Evolutionary conservation across 1,284 basidiomycete species (phyloP).

Genomic region (Cutaneotrichosporon cutaneum): DNA sequence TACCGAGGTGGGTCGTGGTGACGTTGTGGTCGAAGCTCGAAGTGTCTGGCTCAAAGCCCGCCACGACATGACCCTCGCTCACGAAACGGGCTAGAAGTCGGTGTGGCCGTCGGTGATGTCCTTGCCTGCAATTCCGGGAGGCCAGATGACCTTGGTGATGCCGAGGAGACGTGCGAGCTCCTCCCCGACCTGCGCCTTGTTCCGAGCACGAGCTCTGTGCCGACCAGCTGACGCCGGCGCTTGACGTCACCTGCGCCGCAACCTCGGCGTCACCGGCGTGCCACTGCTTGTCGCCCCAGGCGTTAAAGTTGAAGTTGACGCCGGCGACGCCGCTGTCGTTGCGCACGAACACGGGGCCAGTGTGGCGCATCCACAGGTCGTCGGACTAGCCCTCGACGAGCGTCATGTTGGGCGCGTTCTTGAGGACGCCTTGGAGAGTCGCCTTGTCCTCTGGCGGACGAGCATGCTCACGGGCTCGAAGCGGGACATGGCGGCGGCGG

Average conservation of each 20-base stretch:
- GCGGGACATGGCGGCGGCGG: not conserved
- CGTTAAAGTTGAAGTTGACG: slow-evolving; percentile 14
- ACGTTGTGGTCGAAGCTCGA: slow-evolving; percentile 14
- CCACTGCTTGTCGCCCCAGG: slow-evolving; percentile 11
- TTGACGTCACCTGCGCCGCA: not conserved
- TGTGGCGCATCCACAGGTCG: slow-evolving; percentile 14
- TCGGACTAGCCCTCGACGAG: slow-evolving; percentile 4
- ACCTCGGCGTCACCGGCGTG: slow-evolving; percentile 5
- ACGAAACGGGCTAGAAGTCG: slow-evolving; percentile 10
- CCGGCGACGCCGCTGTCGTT: not conserved
- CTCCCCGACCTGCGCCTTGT: slow-evolving; percentile 1
- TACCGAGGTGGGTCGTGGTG: slow-evolving; percentile 8
- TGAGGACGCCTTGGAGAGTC: not conserved
- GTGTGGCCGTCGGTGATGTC: slow-evolving; percentile 14
- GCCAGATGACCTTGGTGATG: slow-evolving; percentile 17
- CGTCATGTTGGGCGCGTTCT: not conserved
- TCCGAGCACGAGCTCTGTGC: slow-evolving; percentile 8
- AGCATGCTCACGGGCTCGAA: slow-evolving; percentile 16
- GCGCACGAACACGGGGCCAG: slow-evolving; percentile 6
- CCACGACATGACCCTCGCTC: slow-evolving; percentile 1
- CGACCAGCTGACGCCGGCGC: not conserved
- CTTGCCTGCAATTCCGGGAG: slow-evolving; percentile 12
- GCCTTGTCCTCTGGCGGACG: slow-evolving; percentile 2
- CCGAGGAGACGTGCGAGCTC: slow-evolving; percentile 9
- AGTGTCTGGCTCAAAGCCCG: slow-evolving; percentile 11